Evolutionary conservation across 257 asterid genomes (phyloP), one percentile per base, ranked within the genome.

Genomic region (Fraxinus pennsylvanica): DNA sequence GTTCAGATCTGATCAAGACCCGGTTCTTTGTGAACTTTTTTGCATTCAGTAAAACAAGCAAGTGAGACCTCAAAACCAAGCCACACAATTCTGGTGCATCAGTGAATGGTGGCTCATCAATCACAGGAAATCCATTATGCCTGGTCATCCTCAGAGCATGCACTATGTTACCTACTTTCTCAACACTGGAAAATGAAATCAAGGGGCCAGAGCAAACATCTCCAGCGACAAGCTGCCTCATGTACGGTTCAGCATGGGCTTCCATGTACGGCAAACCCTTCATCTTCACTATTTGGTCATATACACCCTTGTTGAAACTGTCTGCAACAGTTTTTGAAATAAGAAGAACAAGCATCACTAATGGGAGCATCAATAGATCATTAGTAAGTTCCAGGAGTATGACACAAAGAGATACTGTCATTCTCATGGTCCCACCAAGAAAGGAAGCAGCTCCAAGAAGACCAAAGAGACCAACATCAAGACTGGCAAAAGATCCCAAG

Each of bases 361-460:
- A 76, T 0, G 99, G 99, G 79, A 95, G 97, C 98, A 95, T 95
- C 66, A 95, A 76, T 29, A 95, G 89, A 81, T 90, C 82, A 66
- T 95, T 86, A n/a, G 99, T 95, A 50, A 95, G 93, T 80, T 95
- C 99, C 17, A 95, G 90, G 63, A 95, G 90, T 74, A 95, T 95
- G 82, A 95, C 96, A 68, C 99, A 95, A 1, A 95, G 92, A 1
- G 99, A 95, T 5, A 95, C 99, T 0, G 99, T 95, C 99, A 95
- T 95, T 79, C 99, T 90, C 99, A 95, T 95, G 15, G 99, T 95
- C 59, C 99, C 99, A 59, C 99, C 99, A 19, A 95, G 97, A 85
- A 95, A 95, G 8, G 99, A 93, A 76, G 98, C 99, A 29, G 99
- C 97, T 21, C 99, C 99, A 65, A 95, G 96, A 59, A 95, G 88